Percentiles rank a stretch among this genome's conserved stretches.
Conservation (phyloP, 805 yeast genomes). For the Cyberlindnera petersonii region DNA sequence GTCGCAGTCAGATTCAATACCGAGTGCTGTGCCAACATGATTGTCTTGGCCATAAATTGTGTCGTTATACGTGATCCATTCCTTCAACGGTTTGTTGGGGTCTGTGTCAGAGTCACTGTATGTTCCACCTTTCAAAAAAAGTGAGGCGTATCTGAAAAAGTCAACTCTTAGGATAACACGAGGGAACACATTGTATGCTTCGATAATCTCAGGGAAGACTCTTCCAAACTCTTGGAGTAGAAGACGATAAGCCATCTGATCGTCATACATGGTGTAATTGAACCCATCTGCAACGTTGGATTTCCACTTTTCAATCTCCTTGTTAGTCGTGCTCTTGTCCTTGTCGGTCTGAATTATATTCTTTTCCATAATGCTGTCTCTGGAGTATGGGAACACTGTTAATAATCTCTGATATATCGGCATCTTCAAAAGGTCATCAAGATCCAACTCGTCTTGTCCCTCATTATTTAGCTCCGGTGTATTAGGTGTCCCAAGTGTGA, state of each 20-base stretch:
- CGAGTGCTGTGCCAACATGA: slow-evolving; percentile 51
- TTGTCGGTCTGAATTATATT: slow-evolving; percentile 33
- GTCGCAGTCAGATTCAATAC: slow-evolving; percentile 51
- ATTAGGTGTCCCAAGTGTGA: background rate
- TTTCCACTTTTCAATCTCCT: slow-evolving; percentile 11
- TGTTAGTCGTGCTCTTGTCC: slow-evolving; percentile 41
- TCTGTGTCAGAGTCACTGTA: slow-evolving; percentile 59
- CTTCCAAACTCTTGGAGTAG: slow-evolving; percentile 34
- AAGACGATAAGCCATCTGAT: slow-evolving; percentile 36
- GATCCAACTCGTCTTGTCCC: background rate
- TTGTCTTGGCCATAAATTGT: slow-evolving; percentile 20
- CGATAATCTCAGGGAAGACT: slow-evolving; percentile 48
- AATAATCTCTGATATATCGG: slow-evolving; percentile 16
- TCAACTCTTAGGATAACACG: slow-evolving; percentile 52
- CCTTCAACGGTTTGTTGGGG: slow-evolving; percentile 46
- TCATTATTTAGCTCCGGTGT: background rate
- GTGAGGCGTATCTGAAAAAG: slow-evolving; percentile 49
- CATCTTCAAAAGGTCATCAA: slow-evolving; percentile 6
- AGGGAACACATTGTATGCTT: slow-evolving; percentile 47
- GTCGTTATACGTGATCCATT: slow-evolving; percentile 46
- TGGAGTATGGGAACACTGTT: slow-evolving; percentile 13
- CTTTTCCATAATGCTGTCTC: slow-evolving; percentile 3
- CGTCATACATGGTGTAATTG: slow-evolving; percentile 28
- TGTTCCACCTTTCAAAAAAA: slow-evolving; percentile 54
- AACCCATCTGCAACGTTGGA: slow-evolving; percentile 9